phyloP scores from a whole-genome alignment of 495 filamentous ascomycete genomes.

The Massariosphaeria phaeospora region DNA sequence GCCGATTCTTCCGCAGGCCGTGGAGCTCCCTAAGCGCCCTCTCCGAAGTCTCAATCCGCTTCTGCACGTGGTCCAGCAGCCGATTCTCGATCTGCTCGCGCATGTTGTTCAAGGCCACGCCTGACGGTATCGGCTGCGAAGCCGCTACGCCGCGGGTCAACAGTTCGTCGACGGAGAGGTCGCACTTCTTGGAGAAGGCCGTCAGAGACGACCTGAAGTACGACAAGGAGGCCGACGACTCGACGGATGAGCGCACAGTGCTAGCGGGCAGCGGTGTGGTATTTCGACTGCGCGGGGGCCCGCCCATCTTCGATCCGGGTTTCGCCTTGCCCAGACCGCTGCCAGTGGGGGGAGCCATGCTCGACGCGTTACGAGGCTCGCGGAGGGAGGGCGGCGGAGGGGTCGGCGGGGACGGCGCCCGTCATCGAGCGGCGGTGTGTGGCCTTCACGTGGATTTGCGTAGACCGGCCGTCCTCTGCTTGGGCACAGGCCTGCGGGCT shows the following conservation, averaged over 20 bases:
- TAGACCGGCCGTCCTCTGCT: no score
- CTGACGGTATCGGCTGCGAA: slow-evolving; percentile 27
- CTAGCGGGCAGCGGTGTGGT: slow-evolving; percentile 34
- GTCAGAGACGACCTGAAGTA: slow-evolving; percentile 29
- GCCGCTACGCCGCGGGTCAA: slow-evolving; percentile 21
- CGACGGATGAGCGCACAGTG: slow-evolving; percentile 25
- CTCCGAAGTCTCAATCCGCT: slow-evolving; percentile 35
- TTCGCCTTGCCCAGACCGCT: slow-evolving; percentile 33
- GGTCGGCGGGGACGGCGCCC: neutral
- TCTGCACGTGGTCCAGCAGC: slow-evolving; percentile 20
- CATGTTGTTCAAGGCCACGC: slow-evolving; percentile 27
- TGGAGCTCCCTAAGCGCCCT: slow-evolving; percentile 78
- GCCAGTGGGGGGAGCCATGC: slow-evolving; percentile 31
- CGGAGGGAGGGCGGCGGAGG: neutral
- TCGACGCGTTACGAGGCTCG: neutral
- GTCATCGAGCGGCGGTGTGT: neutral
- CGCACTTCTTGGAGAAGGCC: slow-evolving; percentile 14
- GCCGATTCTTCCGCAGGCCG: slow-evolving; percentile 53
- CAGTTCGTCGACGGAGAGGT: slow-evolving; percentile 32
- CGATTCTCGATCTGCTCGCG: slow-evolving; percentile 27
- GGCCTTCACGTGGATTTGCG: no score
- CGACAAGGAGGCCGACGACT: slow-evolving; percentile 21
- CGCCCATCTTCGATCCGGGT: slow-evolving; percentile 15
- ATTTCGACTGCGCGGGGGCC: slow-evolving; percentile 35
- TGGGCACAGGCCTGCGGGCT: no score